phyloP scores from a whole-genome alignment of 768 basidiomycete genomes.

The Sistotremastrum niveocremeum region DNA sequence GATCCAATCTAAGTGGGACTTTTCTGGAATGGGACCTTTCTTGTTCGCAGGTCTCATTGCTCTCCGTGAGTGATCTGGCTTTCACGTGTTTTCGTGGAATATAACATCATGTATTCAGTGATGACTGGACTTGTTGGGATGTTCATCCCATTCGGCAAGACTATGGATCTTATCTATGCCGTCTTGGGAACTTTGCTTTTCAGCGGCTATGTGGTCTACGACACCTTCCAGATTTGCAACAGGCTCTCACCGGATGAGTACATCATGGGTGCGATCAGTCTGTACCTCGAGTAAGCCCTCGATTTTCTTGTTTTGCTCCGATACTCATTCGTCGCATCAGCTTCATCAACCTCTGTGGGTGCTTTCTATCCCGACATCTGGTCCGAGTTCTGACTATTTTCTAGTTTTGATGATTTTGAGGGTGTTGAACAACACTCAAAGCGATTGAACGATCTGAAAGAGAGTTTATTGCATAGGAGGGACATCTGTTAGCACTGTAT shows the following conservation, averaged over 20 bases:
- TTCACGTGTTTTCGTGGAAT: slow-evolving; percentile 2
- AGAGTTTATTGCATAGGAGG: too few species aligned
- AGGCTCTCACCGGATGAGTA: slow-evolving; percentile 86
- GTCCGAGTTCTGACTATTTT: too few species aligned
- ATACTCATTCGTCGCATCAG: slow-evolving; percentile 23
- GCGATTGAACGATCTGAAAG: too few species aligned
- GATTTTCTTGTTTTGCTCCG: background rate
- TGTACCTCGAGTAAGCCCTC: slow-evolving; percentile 75
- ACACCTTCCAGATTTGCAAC: slow-evolving; percentile 83
- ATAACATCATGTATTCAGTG: slow-evolving; percentile 23
- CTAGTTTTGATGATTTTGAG: too few species aligned
- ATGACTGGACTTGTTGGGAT: slow-evolving; percentile 73
- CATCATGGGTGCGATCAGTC: slow-evolving; percentile 77
- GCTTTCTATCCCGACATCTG: background rate
- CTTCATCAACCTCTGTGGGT: slow-evolving; percentile 79
- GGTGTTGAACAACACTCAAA: too few species aligned
- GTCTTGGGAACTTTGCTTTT: slow-evolving; percentile 70
- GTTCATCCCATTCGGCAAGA: slow-evolving; percentile 76
- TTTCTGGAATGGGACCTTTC: slow-evolving; percentile 84
- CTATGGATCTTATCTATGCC: slow-evolving; percentile 72
- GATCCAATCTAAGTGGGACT: slow-evolving; percentile 94
- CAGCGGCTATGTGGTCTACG: slow-evolving; percentile 82
- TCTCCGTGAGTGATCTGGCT: slow-evolving; percentile 33
- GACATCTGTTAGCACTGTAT: too few species aligned
- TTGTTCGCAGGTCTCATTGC: slow-evolving; percentile 78